These are phyloP conservation scores for Phaeotremella skinneri DNA, from an alignment of 768 basidiomycete genomes.

Conservation along the genomic window DNA sequence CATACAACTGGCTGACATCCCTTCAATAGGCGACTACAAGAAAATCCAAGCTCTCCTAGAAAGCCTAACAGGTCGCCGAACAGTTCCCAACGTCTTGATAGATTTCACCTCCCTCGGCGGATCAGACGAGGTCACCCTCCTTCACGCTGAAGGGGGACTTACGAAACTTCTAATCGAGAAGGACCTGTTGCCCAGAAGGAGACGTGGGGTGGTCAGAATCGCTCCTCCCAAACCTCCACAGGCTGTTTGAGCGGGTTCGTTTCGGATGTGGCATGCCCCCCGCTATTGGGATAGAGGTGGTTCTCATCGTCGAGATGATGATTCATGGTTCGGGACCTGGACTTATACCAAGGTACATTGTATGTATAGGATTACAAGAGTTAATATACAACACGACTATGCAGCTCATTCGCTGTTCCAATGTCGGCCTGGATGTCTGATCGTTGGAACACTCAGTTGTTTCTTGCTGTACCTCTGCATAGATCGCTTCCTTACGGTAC, in stretches of 20 bases:
- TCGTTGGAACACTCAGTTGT: no score
- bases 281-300: no score
- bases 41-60: slow-evolving; percentile 44
- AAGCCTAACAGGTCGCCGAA: slow-evolving; percentile 48
- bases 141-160: slow-evolving; percentile 50
- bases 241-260: neutral
- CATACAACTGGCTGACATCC: neutral
- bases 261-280: neutral
- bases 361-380: no score
- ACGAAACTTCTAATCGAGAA: neutral
- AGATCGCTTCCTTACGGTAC: no score
- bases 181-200: neutral
- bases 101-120: slow-evolving; percentile 49
- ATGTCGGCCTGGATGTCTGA: no score
- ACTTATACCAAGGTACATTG: no score
- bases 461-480: no score
- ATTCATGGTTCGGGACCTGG: no score
- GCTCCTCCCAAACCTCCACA: neutral
- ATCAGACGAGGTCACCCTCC: slow-evolving; percentile 50
- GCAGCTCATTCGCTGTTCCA: no score
- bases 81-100: slow-evolving; percentile 52
- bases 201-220: neutral
- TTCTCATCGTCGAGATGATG: no score
- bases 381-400: no score
- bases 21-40: slow-evolving; percentile 40